Evolutionary conservation across 768 basidiomycete genomes (phyloP).

Genomic region (Termitomyces sp.): DNA sequence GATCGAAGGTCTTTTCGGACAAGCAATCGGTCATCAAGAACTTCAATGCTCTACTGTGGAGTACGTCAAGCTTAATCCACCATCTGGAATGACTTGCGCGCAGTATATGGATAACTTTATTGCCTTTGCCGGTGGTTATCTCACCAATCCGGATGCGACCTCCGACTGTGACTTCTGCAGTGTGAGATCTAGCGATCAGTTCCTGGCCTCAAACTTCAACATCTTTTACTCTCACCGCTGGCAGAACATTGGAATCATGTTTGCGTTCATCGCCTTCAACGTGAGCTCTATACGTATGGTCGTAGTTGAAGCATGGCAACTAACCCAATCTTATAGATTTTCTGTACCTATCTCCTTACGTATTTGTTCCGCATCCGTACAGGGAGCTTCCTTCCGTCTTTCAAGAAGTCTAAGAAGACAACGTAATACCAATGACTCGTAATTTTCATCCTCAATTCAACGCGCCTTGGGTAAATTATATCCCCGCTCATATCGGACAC

Average conservation of each 20-base stretch:
- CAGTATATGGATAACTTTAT: constrained; percentile 50
- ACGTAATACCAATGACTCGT: not conserved
- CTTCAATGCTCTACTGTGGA: constrained; percentile 50
- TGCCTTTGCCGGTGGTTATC: constrained; percentile 44
- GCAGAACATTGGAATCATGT: constrained; percentile 50
- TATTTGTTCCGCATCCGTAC: constrained; percentile 46
- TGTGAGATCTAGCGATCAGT: constrained; percentile 52
- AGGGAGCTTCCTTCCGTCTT: constrained; percentile 23
- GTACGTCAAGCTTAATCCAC: constrained; percentile 46
- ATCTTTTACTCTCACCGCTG: constrained; percentile 50
- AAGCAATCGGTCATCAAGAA: constrained; percentile 35
- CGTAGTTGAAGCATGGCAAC: not conserved
- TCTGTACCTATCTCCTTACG: constrained; percentile 38
- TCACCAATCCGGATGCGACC: constrained; percentile 49
- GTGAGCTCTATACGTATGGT: constrained; percentile 23
- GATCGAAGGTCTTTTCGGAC: constrained; percentile 37
- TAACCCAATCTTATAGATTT: constrained; percentile 23
- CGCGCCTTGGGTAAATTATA: not conserved
- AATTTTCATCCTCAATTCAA: not conserved
- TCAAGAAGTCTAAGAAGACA: constrained; percentile 19
- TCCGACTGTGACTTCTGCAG: constrained; percentile 56
- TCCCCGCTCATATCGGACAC: not conserved
- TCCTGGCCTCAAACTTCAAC: constrained; percentile 44
- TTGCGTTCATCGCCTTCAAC: constrained; percentile 44
- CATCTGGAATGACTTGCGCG: constrained; percentile 46